Percentiles rank a stretch among this genome's conserved stretches.
Conservation (phyloP, 345 rosid species). For the Corymbia maculata region DNA sequence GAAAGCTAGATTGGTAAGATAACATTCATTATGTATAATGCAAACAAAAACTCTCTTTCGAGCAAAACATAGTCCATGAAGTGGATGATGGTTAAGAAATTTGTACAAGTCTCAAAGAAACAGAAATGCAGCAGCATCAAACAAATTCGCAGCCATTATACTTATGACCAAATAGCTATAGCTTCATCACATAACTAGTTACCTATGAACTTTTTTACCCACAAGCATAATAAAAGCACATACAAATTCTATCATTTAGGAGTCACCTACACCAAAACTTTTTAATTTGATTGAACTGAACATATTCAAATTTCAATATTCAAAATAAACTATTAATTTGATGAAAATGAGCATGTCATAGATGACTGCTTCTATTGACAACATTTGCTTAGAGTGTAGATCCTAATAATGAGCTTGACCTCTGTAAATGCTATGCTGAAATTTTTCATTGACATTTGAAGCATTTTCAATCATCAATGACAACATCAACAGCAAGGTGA, state of each 20-base stretch:
- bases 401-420: not conserved
- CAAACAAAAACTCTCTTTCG: not conserved
- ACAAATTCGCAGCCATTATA: not conserved
- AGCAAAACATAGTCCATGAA: not conserved
- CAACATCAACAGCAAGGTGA: not conserved
- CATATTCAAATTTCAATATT: too few species aligned
- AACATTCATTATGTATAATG: not conserved
- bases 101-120: not conserved
- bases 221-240: not conserved
- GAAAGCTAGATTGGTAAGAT: not conserved
- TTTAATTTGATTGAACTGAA: not conserved
- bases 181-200: not conserved
- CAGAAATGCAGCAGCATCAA: not conserved
- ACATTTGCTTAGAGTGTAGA: not conserved
- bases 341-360: not conserved
- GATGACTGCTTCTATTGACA: rapidly evolving
- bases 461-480: not conserved
- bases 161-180: not conserved
- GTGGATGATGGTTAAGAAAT: not conserved
- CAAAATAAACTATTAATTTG: not conserved
- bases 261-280: not conserved
- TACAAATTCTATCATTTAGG: not conserved
- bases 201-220: not conserved
- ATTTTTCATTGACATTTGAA: not conserved
- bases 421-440: not conserved